Base-by-base conservation (phyloP, 2,329 filamentous ascomycete genomes). In the Fusarium staphyleae region DNA sequence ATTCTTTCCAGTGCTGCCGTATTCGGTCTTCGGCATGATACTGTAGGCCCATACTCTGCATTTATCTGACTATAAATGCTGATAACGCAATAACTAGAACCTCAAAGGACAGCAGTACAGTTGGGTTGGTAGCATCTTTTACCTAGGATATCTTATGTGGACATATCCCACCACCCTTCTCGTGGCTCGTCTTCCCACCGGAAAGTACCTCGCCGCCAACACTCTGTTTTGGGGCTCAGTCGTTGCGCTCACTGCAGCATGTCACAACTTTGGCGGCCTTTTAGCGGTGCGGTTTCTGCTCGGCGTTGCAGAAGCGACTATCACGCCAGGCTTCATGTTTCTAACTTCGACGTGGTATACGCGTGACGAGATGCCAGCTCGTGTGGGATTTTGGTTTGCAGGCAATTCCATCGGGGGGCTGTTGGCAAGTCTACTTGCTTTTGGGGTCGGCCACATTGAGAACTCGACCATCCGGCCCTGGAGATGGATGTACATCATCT, bases 401-500 rank as follows among this genome's bases (percentile, higher is more conserved):
- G 79, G 79, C 4, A 81, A 81, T 57, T 75, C 77, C 1, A 71
- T 79, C 13, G 79, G 79, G 6, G 79, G 78, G 6, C 67, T 82
- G 53, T 51, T 77, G 2, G 77, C 79, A 2, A 80, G 77, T 22
- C 68, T 83, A 3, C 69, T 84, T 7, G 80, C 82, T 3, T 87
- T 82, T 52, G 82, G 78, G 3, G 71, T 85, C 7, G 84, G 83
- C 0, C 82, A 86, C 55, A 74, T 85, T 34, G 60, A 75, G 13
- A 70, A 77, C 40, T 30, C 35, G 3, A 52, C 67, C 11, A 63
- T 84, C 13, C 73, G 72, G 14, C 77, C 80, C 3, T 85, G 82
- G 82, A 75, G 77, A 43, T 83, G 79, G 78, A 81, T 86, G 77
- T 86, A 82, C 65, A 80, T 82, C 53, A 73, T 84, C 22, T 74